Evolutionary conservation across 306 rosid genomes (phyloP), one percentile per base, ranked within the genome.

Genomic region (Aeschynomene evenia): DNA sequence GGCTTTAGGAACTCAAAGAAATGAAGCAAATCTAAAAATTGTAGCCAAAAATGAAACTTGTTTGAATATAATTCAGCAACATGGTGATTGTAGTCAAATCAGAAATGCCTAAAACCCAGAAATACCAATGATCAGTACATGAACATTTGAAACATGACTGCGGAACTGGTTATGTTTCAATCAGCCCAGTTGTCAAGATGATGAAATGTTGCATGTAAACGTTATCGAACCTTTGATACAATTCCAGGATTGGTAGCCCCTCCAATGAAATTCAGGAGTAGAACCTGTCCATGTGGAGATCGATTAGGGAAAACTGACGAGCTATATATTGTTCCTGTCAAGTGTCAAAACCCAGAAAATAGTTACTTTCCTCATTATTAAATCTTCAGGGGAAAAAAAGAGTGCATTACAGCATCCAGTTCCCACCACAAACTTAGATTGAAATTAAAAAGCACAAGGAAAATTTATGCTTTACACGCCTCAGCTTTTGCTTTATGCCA

Each of bases 231-330:
- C 96, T 86, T 63, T 26, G 90, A 82, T 76, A 86, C 39, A 55
- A 89, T 86, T 50, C 77, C 96, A 40, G 95, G 72, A 84, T 94
- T 94, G 40, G 91, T 90, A 58, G 97, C 95, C 71, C 98, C 98
- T 84, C 98, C 98, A 74, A 94, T 88, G 83, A 86, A 94, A 86
- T 94, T 94, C 87, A 88, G 77, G 62, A 94, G 97, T 48, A 94
- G 82, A 46, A 94, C 81, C 88, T 94, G 88, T 78, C 97, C 98
- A 52, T 80, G 76, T 33, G 96, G 98, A 52, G 97, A 95, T 71
- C 97, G 85, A 80, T 85, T 85, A 57, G 98, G 91, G 77, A 94
- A 94, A 74, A 94, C 90, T 49, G 98, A 87, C 13, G 98, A 90
- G 84, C 98, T 86, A 81, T 89, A 89, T 74, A 86, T 84, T 24